Conservation (phyloP, 2,329 filamentous ascomycete genomes). For the Xylaria sp. region DNA sequence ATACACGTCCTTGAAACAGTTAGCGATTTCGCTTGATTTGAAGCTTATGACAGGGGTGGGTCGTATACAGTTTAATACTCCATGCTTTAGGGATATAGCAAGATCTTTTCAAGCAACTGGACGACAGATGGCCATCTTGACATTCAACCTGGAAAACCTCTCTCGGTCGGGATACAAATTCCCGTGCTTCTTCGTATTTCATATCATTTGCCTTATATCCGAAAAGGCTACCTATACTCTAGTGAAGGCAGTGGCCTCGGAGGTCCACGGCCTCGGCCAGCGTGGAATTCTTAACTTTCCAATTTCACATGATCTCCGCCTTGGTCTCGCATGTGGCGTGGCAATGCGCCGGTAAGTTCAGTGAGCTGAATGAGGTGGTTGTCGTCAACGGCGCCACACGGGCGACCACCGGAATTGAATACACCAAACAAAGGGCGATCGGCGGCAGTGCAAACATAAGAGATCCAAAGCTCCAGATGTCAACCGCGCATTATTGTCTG, state of each 20-base stretch:
- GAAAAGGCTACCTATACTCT: not conserved
- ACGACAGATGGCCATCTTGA: constrained; percentile 5
- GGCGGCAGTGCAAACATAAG: constrained; percentile 9
- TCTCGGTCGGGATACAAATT: not conserved
- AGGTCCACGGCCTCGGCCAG: not conserved
- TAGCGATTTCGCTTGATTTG: not conserved
- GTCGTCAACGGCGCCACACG: not conserved
- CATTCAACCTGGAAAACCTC: constrained; percentile 1
- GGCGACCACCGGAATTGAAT: not conserved
- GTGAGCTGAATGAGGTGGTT: not conserved
- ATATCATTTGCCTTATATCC: not conserved
- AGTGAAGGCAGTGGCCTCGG: not conserved
- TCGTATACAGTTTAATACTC: not conserved
- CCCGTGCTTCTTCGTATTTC: not conserved
- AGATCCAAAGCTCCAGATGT: not conserved
- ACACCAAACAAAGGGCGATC: not conserved
- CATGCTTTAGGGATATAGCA: not conserved
- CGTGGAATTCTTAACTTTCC: not conserved
- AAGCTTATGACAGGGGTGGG: not conserved
- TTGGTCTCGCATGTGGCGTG: not conserved
- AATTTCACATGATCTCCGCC: not conserved
- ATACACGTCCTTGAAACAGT: not conserved
- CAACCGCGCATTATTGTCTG: not conserved
- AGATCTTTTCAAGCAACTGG: not conserved
- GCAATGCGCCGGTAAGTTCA: not conserved